Conservation (phyloP, 768 basidiomycete genomes). For the Pleurotus djamor region DNA sequence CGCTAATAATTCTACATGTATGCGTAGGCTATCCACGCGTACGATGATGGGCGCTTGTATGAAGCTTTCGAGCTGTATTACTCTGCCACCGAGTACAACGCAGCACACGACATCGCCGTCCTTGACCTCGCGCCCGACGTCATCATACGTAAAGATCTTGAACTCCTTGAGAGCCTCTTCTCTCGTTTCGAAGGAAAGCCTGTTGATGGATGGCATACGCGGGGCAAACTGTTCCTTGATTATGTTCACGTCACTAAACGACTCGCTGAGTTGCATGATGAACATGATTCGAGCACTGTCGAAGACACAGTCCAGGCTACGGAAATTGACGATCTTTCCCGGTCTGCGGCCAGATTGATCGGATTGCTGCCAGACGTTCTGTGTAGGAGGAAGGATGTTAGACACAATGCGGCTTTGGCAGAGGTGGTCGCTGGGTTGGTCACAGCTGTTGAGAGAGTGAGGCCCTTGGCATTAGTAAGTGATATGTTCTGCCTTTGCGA, state of each 20-base stretch:
- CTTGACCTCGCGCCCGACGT: conserved; percentile 88
- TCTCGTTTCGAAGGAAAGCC: conserved; percentile 53
- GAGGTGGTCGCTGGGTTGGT: conserved; percentile 72
- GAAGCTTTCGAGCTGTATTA: conserved; percentile 78
- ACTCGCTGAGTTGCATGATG: conserved; percentile 52
- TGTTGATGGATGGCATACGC: conserved; percentile 77
- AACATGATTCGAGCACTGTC: conserved; percentile 33
- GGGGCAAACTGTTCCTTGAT: conserved; percentile 85
- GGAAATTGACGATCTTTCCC: conserved; percentile 60
- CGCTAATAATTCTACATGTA: not conserved
- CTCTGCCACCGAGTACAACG: conserved; percentile 62
- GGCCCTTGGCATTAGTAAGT: conserved; percentile 62
- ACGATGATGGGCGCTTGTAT: conserved; percentile 59
- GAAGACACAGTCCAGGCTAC: conserved; percentile 43
- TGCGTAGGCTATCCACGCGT: conserved; percentile 62
- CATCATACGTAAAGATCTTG: conserved; percentile 63
- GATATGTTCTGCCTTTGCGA: conserved; percentile 1
- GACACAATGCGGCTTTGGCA: conserved; percentile 68
- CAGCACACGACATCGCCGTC: conserved; percentile 85
- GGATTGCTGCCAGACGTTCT: conserved; percentile 68
- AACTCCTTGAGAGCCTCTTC: conserved; percentile 70
- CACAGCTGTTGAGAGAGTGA: conserved; percentile 53
- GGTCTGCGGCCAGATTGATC: conserved; percentile 64
- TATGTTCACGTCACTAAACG: conserved; percentile 65
- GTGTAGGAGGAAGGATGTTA: conserved; percentile 50